These are phyloP conservation scores for Phyllosticta capitalensis DNA, from an alignment of 2,329 filamentous ascomycete species.

Conservation along the genomic window DNA sequence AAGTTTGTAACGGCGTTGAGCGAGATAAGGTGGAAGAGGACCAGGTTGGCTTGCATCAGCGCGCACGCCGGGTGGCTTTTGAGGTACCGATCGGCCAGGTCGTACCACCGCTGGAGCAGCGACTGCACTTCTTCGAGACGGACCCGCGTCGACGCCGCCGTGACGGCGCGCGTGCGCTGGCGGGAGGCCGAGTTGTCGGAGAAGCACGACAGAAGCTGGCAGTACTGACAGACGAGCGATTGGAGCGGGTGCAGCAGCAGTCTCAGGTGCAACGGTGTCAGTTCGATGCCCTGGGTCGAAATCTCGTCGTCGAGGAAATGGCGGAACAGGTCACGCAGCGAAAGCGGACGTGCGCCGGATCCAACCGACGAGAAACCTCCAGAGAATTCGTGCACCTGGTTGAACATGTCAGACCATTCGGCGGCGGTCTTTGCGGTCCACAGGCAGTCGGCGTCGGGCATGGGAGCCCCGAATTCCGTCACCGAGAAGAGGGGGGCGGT, in stretches of 20 bases:
- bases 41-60: constrained; percentile 54
- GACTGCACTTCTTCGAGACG: constrained; percentile 56
- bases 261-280: constrained; percentile 52
- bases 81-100: constrained; percentile 48
- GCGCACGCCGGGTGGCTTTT: constrained; percentile 49
- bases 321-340: constrained; percentile 56
- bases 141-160: constrained; percentile 49
- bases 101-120: constrained; percentile 57
- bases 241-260: constrained; percentile 61
- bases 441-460: constrained; percentile 53
- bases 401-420: constrained; percentile 52
- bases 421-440: constrained; percentile 52
- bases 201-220: constrained; percentile 57
- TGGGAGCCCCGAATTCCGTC: constrained; percentile 54
- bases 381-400: constrained; percentile 48
- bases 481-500: constrained; percentile 53
- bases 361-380: constrained; percentile 45
- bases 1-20: constrained; percentile 61
- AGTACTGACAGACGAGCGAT: constrained; percentile 53
- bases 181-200: constrained; percentile 42
- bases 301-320: constrained; percentile 58
- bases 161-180: constrained; percentile 42
- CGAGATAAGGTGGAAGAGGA: constrained; percentile 61
- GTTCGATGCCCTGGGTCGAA: constrained; percentile 39
- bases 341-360: constrained; percentile 45